A percentile compares a stretch with the other conserved stretches of the same genome.
Conservation (phyloP, 495 filamentous ascomycete genomes). For the Talaromyces proteolyticus region DNA sequence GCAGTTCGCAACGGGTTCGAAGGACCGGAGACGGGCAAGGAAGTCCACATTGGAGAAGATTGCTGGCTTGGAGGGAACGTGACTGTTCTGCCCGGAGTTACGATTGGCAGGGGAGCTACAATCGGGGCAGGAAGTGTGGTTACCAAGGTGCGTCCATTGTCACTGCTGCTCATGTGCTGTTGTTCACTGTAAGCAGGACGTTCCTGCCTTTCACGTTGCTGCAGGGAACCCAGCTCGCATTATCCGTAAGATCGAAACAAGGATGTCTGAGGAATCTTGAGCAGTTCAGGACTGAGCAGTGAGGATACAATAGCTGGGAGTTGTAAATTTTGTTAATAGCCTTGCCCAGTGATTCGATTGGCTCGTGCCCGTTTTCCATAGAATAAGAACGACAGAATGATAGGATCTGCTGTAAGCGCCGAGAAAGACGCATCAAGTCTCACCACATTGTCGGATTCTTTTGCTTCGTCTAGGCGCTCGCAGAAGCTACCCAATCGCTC, state of each 20-base stretch:
- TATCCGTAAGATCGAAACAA: constrained; percentile 46
- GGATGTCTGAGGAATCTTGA: constrained; percentile 23
- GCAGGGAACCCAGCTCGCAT: constrained; percentile 64
- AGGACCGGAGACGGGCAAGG: constrained; percentile 70
- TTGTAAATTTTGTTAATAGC: no score
- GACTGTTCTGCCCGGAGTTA: constrained; percentile 70
- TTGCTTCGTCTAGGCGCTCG: constrained; percentile 12
- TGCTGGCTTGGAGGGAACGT: constrained; percentile 86
- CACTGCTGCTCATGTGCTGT: background rate
- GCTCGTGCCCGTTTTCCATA: no score
- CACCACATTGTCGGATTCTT: constrained; percentile 15
- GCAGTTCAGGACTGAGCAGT: no score
- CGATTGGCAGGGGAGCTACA: constrained; percentile 67
- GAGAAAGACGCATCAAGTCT: constrained; percentile 28
- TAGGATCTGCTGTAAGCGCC: constrained; percentile 39
- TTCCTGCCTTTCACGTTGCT: constrained; percentile 56
- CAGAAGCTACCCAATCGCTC: constrained; percentile 24
- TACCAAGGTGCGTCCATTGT: constrained; percentile 59
- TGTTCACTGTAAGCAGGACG: constrained; percentile 35
- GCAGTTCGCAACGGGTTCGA: constrained; percentile 62
- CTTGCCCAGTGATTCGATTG: no score
- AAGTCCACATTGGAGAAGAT: constrained; percentile 77
- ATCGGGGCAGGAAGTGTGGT: constrained; percentile 88
- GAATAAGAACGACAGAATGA: constrained; percentile 28
- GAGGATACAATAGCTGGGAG: no score